A percentile compares a stretch with the other conserved stretches of the same genome.
These are phyloP conservation scores for Wickerhamomyces tratensis DNA, from an alignment of 805 yeast species.

Conservation along the genomic window DNA sequence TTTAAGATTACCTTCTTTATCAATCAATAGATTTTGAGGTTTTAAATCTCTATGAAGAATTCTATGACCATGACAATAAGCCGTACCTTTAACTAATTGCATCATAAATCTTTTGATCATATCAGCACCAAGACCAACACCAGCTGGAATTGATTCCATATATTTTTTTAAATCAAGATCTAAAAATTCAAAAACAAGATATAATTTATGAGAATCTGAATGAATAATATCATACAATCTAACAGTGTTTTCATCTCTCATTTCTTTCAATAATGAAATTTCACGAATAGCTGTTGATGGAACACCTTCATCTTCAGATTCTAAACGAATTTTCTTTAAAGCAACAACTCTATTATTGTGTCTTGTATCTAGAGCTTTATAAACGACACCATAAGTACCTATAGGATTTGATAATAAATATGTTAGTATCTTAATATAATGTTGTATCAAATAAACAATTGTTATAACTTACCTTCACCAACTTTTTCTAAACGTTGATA, in stretches of 20 bases:
- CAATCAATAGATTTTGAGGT: conserved; percentile 91
- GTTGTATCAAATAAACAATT: too few species aligned
- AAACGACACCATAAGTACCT: conserved; percentile 95
- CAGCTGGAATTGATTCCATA: conserved; percentile 92
- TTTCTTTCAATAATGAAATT: conserved; percentile 86
- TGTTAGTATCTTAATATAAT: too few species aligned
- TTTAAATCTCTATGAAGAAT: conserved; percentile 92
- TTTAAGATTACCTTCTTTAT: conserved; percentile 90
- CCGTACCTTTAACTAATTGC: conserved; percentile 84
- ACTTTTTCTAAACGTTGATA: conserved; percentile 92
- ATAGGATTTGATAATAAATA: too few species aligned
- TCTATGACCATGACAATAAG: conserved; percentile 90
- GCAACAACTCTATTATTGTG: conserved; percentile 95
- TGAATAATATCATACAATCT: conserved; percentile 90
- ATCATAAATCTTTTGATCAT: conserved; percentile 89
- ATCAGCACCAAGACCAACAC: conserved; percentile 80
- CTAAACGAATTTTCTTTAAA: conserved; percentile 86
- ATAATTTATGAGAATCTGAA: conserved; percentile 85
- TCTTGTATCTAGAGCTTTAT: conserved; percentile 84
- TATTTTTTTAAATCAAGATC: conserved; percentile 93
- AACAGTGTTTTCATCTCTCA: conserved; percentile 90
- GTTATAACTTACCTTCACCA: conserved; percentile 69
- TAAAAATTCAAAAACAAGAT: conserved; percentile 86
- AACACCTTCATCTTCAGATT: conserved; percentile 96
- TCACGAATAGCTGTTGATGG: conserved; percentile 98